Evolutionary conservation across 192 early-diverging fungal species (phyloP).

Genomic region (Gryganskiella cystojenkinii): DNA sequence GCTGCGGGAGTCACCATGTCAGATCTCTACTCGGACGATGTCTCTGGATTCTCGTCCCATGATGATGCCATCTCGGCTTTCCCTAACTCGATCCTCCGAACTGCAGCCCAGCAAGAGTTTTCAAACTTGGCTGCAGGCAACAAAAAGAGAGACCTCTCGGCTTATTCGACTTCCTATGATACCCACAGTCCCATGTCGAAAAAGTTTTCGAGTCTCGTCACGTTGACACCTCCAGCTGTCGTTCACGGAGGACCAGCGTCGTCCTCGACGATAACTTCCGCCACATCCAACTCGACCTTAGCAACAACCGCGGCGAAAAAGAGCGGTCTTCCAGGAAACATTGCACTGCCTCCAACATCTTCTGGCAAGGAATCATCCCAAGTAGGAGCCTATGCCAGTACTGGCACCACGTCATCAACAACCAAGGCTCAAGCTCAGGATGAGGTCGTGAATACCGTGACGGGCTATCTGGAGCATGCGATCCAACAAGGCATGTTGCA

Average conservation of each 20-base stretch:
- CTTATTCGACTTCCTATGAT: slow-evolving; percentile 50
- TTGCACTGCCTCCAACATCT: background rate
- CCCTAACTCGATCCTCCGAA: slow-evolving; percentile 42
- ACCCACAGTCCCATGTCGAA: slow-evolving; percentile 48
- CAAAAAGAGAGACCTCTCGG: slow-evolving; percentile 45
- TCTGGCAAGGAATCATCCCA: background rate
- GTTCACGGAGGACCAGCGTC: background rate
- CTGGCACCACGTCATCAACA: background rate
- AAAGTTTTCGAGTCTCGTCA: slow-evolving; percentile 31
- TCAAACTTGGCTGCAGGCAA: slow-evolving; percentile 27
- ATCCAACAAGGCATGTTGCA: slow-evolving; percentile 46
- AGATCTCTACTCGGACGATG: slow-evolving; percentile 47
- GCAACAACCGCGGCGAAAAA: background rate
- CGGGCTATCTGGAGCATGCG: slow-evolving; percentile 39
- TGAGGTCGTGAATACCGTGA: slow-evolving; percentile 36
- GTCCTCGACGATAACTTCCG: background rate
- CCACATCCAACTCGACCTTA: slow-evolving; percentile 6
- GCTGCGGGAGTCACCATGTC: slow-evolving; percentile 27
- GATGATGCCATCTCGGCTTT: slow-evolving; percentile 40
- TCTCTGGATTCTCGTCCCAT: slow-evolving; percentile 1
- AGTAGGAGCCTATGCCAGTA: background rate
- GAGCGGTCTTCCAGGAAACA: background rate
- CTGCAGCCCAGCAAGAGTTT: slow-evolving; percentile 35
- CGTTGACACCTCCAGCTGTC: slow-evolving; percentile 21
- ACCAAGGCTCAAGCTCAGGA: slow-evolving; percentile 15